Base-by-base conservation (phyloP, 805 yeast genomes). In the Cyberlindnera mrakii region DNA sequence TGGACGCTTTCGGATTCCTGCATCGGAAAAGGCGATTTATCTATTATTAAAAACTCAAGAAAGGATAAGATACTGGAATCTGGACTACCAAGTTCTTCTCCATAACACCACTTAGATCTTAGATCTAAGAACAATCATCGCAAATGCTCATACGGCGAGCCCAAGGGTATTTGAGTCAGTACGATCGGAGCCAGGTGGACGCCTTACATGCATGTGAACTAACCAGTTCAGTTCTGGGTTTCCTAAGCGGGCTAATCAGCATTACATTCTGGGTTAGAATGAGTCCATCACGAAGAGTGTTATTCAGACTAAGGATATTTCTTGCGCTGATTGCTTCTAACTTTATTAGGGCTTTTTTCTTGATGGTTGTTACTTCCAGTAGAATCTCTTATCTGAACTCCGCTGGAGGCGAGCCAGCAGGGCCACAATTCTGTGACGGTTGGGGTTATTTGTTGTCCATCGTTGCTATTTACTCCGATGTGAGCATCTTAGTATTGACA, bases 231-330 rank as follows among this genome's bases (percentile, higher is more conserved):
- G 27, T 23, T 23, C 27, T 23, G 27, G 27, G 27, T 8, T 23
- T 23, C 27, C 11, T 23, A 23, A 23, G 27, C 9, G 27, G 27
- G 27, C 8, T 23, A 23, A 23, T 11, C 27, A 23, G 50, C 2
- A 34, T 51, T 0, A 17, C 37, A 0, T 25, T 54, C 3, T 54
- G 55, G 52, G 18, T 49, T 3, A 29, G 51, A 20, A 53, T 54
- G 59, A 50, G 52, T 10, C 46, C 53, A 1, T 37, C 47, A 15
- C 35, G 52, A 33, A 34, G 55, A 33, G 35, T 53, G 39, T 40
- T 52, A 16, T 54, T 53, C 38, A 44, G 59, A 30, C 35, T 54
- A 8, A 48, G 49, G 15, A 36, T 54, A 18, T 39, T 54, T 19
- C 19, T 50, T 7, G 13, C 27, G 1, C 33, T 54, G 17, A 50